Percentiles rank a stretch among this genome's conserved stretches.
These are phyloP conservation scores for Clavispora fructus DNA, from an alignment of 805 yeast genomes.

Conservation along the genomic window DNA sequence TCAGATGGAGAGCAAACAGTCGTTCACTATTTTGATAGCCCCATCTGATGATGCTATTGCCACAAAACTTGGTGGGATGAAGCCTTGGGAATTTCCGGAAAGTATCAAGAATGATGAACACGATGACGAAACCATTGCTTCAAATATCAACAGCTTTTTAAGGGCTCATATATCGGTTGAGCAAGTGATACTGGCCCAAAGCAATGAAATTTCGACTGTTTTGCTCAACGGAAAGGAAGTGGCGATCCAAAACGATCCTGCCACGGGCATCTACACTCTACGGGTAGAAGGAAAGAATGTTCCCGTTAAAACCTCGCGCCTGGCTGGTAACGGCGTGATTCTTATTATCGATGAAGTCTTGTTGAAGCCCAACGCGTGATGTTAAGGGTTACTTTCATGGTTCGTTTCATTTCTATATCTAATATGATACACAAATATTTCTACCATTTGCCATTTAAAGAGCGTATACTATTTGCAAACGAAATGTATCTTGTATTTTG, in stretches of 20 bases:
- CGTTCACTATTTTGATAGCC: slow-evolving; percentile 54
- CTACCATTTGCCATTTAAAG: no score
- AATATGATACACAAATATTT: no score
- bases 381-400: not conserved
- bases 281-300: slow-evolving; percentile 13
- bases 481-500: not conserved
- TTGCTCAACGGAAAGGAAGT: slow-evolving; percentile 19
- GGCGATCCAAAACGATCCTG: slow-evolving; percentile 16
- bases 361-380: slow-evolving; percentile 16
- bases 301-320: slow-evolving; percentile 21
- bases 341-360: slow-evolving; percentile 34
- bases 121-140: slow-evolving; percentile 34
- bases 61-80: slow-evolving; percentile 41
- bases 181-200: not conserved
- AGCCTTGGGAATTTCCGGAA: slow-evolving; percentile 83
- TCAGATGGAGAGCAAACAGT: slow-evolving; percentile 41
- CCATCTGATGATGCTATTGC: slow-evolving; percentile 58
- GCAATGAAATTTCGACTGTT: slow-evolving; percentile 10
- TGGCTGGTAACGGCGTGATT: slow-evolving; percentile 36
- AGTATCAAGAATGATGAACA: slow-evolving; percentile 33
- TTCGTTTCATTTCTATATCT: not conserved
- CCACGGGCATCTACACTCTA: slow-evolving; percentile 15
- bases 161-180: slow-evolving; percentile 47
- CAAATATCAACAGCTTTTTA: slow-evolving; percentile 55
- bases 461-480: no score